Evolutionary conservation across 2,329 filamentous ascomycete species (phyloP), one percentile per base, ranked within the genome.

Genomic region (Purpureocillium lavendulum): DNA sequence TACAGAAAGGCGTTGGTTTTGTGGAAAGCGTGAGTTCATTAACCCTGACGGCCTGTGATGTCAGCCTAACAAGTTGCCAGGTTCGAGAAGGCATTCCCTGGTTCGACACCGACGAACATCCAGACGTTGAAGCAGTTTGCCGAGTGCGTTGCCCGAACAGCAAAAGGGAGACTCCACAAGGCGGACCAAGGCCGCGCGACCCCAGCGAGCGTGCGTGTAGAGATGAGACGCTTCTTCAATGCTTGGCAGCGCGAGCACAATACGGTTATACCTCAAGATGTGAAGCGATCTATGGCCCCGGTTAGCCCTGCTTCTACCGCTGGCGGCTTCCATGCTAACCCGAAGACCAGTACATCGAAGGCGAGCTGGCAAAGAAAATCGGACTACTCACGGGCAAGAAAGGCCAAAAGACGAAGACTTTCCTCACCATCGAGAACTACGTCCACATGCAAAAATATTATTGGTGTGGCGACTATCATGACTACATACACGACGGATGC

Each of bases 21-120:
- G 21, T 26, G 21, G 21, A 26, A 26, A 26, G 21, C 21, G 9
- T 39, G 28, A 31, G 14, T 33, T 21, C 32, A 21, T 8, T 21
- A 34, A 42, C 38, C 14, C 43, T 46, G 36, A 33, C 45, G 10
- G 33, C 36, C 33, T 37, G 14, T 13, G 32, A 33, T 14, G 29
- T 33, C 21, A 26, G 21, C 21, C n/a, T 26, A 26, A 26, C 21
- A 26, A 26, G 21, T 26, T 26, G 21, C 21, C 21, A 33, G 28
- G 30, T 32, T 32, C 30, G 30, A 32, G 15, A 32, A 15, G 30
- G 15, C n/a, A 10, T 32, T 32, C 15, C 30, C n/a, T 14, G 30
- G 30, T 32, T 32, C 3, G 15, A 32, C 30, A 15, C 30, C 30
- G 30, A 32, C n/a, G 15, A 32, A 16, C 15, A 32, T 32, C 15